Base-by-base conservation (phyloP, 345 rosid genomes). In the Rhizophora mangle region DNA sequence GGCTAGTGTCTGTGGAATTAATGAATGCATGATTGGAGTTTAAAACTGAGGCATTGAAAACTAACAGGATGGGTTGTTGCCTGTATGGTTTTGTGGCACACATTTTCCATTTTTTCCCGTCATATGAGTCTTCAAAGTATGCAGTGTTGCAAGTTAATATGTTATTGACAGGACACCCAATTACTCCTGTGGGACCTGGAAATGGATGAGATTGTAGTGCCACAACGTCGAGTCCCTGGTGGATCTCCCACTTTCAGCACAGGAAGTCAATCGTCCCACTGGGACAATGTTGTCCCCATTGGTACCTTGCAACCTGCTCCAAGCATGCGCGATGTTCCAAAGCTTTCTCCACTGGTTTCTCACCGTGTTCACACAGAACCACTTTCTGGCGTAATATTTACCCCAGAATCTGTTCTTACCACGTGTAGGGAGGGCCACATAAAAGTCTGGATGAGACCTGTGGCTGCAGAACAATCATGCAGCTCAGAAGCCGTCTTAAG, bases 201-300 rank as follows among this genome's bases (percentile, higher is more conserved):
- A 85, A 81, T 88, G 95, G 99, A 96, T 26, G 99, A 96, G 80
- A 96, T 96, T 53, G 97, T 96, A 37, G 98, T 93, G 81, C 99
- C 99, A 65, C 75, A 90, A 39, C 91, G 98, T 27, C 83, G 98
- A 43, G 89, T 96, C 66, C 89, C 87, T 36, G 99, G 97, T 72
- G 99, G 98, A 52, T 96, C 99, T 24, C 99, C 98, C 9, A 90
- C 98, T 63, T 90, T 83, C 83, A 91, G 96, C 67, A 74, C 97
- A 1, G 99, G 99, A 78, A 96, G 98, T 85, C 99, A 92, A 73
- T 92, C 99, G 43, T 80, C 98, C 22, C 99, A 96, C 69, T 96
- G 99, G 99, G 99, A 96, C 88, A 96, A 79, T 67, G 76, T 68
- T 43, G 67, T 69, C 72, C 96, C 97, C 6, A 61, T 88, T 68